Conservation (phyloP, 2,329 filamentous ascomycete species). For the Metarhizium rileyi region DNA sequence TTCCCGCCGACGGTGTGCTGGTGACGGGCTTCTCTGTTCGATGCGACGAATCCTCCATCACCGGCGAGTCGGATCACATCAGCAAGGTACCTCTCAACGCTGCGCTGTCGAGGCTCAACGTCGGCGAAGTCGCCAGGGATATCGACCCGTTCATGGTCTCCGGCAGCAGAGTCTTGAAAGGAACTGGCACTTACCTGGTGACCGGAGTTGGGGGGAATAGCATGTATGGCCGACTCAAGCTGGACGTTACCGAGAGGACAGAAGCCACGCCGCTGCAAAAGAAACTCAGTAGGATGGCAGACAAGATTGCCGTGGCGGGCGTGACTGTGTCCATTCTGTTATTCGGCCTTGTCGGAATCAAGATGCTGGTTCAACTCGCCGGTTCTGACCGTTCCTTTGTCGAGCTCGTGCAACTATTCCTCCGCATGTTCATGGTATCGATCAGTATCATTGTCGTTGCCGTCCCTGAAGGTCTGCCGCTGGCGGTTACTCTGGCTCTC, state of each 20-base stretch:
- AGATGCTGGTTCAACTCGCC: slow-evolving; percentile 58
- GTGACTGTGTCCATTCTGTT: slow-evolving; percentile 61
- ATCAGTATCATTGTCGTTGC: slow-evolving; percentile 59
- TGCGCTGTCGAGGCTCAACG: not conserved
- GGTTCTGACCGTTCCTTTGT: slow-evolving; percentile 36
- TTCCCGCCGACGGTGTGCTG: slow-evolving; percentile 62
- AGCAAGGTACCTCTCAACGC: slow-evolving; percentile 51
- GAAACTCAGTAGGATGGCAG: slow-evolving; percentile 33
- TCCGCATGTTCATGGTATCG: slow-evolving; percentile 55
- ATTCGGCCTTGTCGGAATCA: slow-evolving; percentile 69
- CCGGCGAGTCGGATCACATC: slow-evolving; percentile 63
- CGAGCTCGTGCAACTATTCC: slow-evolving; percentile 47
- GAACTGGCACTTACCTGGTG: slow-evolving; percentile 42
- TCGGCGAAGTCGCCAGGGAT: slow-evolving; percentile 18
- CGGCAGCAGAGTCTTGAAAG: slow-evolving; percentile 37
- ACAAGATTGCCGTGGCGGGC: slow-evolving; percentile 29
- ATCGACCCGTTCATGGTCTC: slow-evolving; percentile 57
- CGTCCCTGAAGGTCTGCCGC: slow-evolving; percentile 55
- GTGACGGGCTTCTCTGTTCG: slow-evolving; percentile 43
- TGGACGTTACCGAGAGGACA: slow-evolving; percentile 41
- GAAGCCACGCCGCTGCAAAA: slow-evolving; percentile 45
- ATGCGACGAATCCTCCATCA: slow-evolving; percentile 66
- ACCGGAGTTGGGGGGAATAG: slow-evolving; percentile 46
- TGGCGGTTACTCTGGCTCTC: slow-evolving; percentile 58
- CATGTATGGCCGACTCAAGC: slow-evolving; percentile 44